A percentile compares a stretch with the other conserved stretches of the same genome.
Conservation (phyloP, 768 basidiomycete species). For the Boletus eberwhitei region DNA sequence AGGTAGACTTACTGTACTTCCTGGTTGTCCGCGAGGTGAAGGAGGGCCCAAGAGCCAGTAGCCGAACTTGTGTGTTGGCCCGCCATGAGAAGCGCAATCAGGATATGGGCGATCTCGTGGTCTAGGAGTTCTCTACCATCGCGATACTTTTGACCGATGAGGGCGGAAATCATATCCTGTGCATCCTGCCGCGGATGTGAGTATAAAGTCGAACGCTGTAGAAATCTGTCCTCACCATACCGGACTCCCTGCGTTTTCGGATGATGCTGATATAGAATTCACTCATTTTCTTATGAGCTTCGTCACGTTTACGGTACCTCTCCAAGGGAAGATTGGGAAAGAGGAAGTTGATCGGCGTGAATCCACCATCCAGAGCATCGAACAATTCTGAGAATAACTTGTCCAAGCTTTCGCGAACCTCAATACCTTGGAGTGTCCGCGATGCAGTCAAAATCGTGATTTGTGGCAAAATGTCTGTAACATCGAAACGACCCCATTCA, state of each 20-base stretch:
- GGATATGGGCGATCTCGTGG: conserved; percentile 93
- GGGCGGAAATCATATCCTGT: conserved; percentile 89
- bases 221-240: conserved; percentile 34
- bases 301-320: conserved; percentile 85
- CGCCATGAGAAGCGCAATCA: conserved; percentile 99
- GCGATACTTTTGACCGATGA: conserved; percentile 82
- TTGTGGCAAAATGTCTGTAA: conserved; percentile 69
- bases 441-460: conserved; percentile 95
- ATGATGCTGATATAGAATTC: conserved; percentile 91
- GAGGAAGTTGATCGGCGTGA: conserved; percentile 93
- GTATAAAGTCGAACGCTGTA: background rate
- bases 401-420: conserved; percentile 77
- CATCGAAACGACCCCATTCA: conserved; percentile 79
- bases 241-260: conserved; percentile 56
- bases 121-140: conserved; percentile 74
- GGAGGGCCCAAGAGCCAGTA: conserved; percentile 83
- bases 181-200: conserved; percentile 48
- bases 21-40: conserved; percentile 77
- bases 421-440: conserved; percentile 88
- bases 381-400: conserved; percentile 82
- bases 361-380: conserved; percentile 90
- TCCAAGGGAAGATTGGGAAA: conserved; percentile 91
- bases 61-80: conserved; percentile 98
- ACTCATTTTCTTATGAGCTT: conserved; percentile 89
- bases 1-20: conserved; percentile 62